Evolutionary conservation across 805 yeast genomes (phyloP), one percentile per base, ranked within the genome.

Genomic region (Yarrowia sp.): DNA sequence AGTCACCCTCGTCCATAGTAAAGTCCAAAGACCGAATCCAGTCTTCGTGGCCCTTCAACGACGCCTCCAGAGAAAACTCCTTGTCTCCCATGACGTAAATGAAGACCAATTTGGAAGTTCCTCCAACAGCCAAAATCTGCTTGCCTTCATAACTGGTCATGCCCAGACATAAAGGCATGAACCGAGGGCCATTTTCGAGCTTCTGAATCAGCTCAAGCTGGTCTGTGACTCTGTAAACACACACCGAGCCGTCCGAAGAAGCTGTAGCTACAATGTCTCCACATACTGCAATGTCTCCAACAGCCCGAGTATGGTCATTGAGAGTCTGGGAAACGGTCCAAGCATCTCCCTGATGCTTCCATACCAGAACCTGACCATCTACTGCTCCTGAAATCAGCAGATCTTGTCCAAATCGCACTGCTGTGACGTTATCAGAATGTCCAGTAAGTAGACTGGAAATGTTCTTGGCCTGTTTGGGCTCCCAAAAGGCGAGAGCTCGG

Each of bases 31-130:
- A 81, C 72, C 89, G 88, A 59, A 95, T 83, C 99, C 99, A 95
- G 75, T 92, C 97, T 75, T 95, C 99, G 74, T 95, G 99, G 4
- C 99, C 99, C 28, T 85, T 81, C 35, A 95, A 75, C 9, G 77
- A 77, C 0, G 92, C 88, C 32, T 80, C 78, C 62, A 77, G 78
- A 9, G 70, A 62, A 44, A 81, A 76, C 12, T 68, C 65, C 2
- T 58, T 44, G 14, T 75, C 36, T 12, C 64, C 35, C 6, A 66
- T 59, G 12, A 74, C 36, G 14, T 83, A 85, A 4, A 90, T 79
- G 66, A 80, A 84, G 5, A 92, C 71, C 33, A 73, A 71, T 10
- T 81, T 73, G 16, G 70, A 67, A 1, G 79, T 74, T 2, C 78
- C 79, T 9, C 77, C 78, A 24, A 73, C 64, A 0, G 77, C 76